phyloP scores from a whole-genome alignment of 192 early-diverging fungal genomes.

The Dimargaris verticillata region DNA sequence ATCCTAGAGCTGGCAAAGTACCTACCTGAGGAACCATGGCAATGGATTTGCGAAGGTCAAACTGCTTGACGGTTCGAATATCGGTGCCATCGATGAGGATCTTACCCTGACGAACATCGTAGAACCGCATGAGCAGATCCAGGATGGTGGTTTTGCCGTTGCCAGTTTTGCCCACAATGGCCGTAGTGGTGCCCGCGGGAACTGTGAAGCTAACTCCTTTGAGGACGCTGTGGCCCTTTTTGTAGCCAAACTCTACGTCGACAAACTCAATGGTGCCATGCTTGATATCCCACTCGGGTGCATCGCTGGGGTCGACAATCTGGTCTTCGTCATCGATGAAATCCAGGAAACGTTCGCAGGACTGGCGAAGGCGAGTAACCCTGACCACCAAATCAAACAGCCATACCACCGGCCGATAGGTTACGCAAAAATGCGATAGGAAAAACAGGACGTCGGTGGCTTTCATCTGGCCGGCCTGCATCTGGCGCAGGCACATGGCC shows the following conservation, averaged over 20 bases:
- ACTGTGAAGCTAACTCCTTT: conserved; percentile 1
- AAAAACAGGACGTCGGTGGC: conserved; percentile 1
- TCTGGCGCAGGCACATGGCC: neutral
- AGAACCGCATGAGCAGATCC: conserved; percentile 57
- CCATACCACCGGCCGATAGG: neutral
- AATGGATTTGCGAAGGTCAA: conserved; percentile 46
- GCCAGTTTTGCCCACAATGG: conserved; percentile 7
- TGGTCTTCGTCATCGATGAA: neutral
- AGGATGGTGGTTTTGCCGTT: conserved; percentile 36
- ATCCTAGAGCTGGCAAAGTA: neutral
- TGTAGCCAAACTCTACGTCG: conserved; percentile 5
- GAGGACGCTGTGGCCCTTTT: conserved; percentile 11
- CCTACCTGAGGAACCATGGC: conserved; percentile 60
- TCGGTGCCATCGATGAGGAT: conserved; percentile 68
- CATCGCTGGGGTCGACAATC: neutral
- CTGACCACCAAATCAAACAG: neutral
- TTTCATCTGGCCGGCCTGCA: neutral
- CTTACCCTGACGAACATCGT: conserved; percentile 46
- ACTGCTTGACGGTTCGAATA: conserved; percentile 43
- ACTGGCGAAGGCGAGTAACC: no score
- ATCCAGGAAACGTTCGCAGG: neutral
- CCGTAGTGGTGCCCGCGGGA: conserved; percentile 6
- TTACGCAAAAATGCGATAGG: neutral
- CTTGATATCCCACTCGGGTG: neutral
- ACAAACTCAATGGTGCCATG: neutral